Base-by-base conservation (phyloP, 331 rosid species). In the Quercus lobata region DNA sequence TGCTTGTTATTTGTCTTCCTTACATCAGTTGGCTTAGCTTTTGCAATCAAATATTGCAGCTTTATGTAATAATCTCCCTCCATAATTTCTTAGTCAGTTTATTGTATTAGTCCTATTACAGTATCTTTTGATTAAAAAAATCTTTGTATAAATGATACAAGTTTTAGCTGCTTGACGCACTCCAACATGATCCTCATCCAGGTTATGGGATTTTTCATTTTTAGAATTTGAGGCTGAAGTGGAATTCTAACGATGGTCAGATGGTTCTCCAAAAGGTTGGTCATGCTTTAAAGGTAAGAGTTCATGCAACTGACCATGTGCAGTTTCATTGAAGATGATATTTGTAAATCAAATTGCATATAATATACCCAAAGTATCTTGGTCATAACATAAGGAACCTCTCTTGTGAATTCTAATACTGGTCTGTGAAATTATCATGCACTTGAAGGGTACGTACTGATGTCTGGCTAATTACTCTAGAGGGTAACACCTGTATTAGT, bases 21-120 rank as follows among this genome's bases (percentile, higher is more conserved):
- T 72, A 32, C 27, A 19, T 76, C 80, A 69, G 89, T 69, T 61
- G 44, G 57, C 81, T 60, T 73, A 46, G 86, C 79, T 34, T 73
- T 84, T 86, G 82, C 79, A 76, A 74, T 79, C 29, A 18, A 63
- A 76, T 56, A 66, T 61, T 88, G 86, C 82, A 22, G 84, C 11
- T 86, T 81, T 77, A 76, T 78, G 80, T 73, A 83, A 85, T 83
- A 79, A 84, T 84, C 76, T 32, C 49, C 78, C 63, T 71, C 79
- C 76, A 10, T 76, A 41, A 87, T 82, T 75, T 73, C 52, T 71
- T 78, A 73, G 86, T 79, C 53, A 71, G 73, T 69, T 46, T 32
- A 46, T 73, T 9, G 37, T 29, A 57, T 25, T 18, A 22, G 34
- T 24, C 35, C 32, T 6, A 30, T 44, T 0, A 17, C 52, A 22